Evolutionary conservation across 805 yeast genomes (phyloP).

Genomic region (Lipomyces sp.): DNA sequence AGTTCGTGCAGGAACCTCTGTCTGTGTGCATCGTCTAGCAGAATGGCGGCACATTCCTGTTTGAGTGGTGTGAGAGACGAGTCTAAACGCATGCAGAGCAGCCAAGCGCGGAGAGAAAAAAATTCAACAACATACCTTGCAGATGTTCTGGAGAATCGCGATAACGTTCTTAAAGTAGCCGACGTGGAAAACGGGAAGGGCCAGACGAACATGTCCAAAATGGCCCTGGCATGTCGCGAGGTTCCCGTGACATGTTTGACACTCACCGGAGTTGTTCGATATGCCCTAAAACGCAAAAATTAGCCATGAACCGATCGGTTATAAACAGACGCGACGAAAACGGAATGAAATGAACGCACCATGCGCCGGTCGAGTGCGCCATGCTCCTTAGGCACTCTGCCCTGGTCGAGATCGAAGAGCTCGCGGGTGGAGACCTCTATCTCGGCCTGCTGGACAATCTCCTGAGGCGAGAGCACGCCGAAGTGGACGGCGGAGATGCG

Average conservation of each 20-base stretch:
- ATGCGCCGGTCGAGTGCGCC: slow-evolving; percentile 91
- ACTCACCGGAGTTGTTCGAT: slow-evolving; percentile 77
- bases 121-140: slow-evolving; percentile 49
- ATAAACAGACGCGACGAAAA: background rate
- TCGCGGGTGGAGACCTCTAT: slow-evolving; percentile 91
- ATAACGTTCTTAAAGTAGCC: slow-evolving; percentile 94
- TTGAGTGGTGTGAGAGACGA: background rate
- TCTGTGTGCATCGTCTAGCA: slow-evolving; percentile 70
- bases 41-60: slow-evolving; percentile 65
- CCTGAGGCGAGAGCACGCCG: slow-evolving; percentile 87
- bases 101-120: too few relatives aligned
- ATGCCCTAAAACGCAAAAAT: slow-evolving; percentile 57
- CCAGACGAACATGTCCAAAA: slow-evolving; percentile 90
- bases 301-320: background rate
- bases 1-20: slow-evolving; percentile 71
- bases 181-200: slow-evolving; percentile 94
- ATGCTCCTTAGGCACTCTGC: slow-evolving; percentile 70
- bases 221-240: slow-evolving; percentile 97
- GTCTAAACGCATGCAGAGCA: background rate
- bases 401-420: slow-evolving; percentile 79
- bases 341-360: too few relatives aligned
- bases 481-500: slow-evolving; percentile 86
- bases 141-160: slow-evolving; percentile 81
- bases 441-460: slow-evolving; percentile 88
- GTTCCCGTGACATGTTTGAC: slow-evolving; percentile 88